Evolutionary conservation across 495 filamentous ascomycete species (phyloP), one percentile per base, ranked within the genome.

Genomic region (Schizothecium vesticola): DNA sequence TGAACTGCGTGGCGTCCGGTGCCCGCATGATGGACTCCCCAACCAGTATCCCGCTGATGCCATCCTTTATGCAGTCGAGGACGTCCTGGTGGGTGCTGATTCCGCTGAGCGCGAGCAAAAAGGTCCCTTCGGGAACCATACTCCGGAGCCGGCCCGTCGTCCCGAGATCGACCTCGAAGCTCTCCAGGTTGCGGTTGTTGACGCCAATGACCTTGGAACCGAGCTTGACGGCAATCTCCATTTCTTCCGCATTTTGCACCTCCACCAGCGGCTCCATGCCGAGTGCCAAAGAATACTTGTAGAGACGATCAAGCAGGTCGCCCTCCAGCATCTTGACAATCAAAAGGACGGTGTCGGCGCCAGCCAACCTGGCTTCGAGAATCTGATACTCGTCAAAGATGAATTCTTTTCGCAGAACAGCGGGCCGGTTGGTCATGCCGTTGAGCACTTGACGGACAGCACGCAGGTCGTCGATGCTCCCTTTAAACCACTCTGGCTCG

Each of bases 351-450:
- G 94, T 98, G 77, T 99, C 95, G 28, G 96, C 95, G 58, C 95
- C 95, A 2, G 94, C 93, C 56, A 99, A 81, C 25, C 96, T 85
- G 9, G 96, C 95, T 78, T 99, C 95, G 29, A 99, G 81, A 65
- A 99, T 98, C 77, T 99, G 95, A 77, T 98, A 99, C 75, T 97
- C 92, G 21, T 97, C 93, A 73, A 99, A 98, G 56, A 99, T 88
- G 73, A 99, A 99, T 63, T 99, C 95, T 75, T 99, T 99, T 8
- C 96, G 87, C 22, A 99, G 82, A 7, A 99, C 84, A 10, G 94
- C 95, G 4, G 95, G 95, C 55, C 95, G 86, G 77, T 97, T 95
- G 0, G 91, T 88, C 86, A 98, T 91, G 12, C 91, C 92, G 70
- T 93, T 89, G 19, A 99, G 82, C 57, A 91, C 92, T 76, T 93